Evolutionary conservation across 495 filamentous ascomycete genomes (phyloP), one percentile per base, ranked within the genome.

Genomic region (Letharia columbiana): DNA sequence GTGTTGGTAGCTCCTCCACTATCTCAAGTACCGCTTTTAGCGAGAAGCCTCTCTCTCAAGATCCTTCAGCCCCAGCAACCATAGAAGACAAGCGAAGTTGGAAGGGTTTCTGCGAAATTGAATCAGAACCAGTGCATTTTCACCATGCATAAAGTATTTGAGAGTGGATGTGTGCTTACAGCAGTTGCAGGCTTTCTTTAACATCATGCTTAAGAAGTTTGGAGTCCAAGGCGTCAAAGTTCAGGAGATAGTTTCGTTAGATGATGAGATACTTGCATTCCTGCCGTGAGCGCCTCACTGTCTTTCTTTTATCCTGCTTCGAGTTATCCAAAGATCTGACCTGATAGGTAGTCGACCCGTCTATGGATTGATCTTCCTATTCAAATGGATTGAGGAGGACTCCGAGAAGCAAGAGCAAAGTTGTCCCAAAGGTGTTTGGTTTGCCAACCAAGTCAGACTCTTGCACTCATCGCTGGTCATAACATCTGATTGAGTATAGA

Each of bases 61-160:
- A 75, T 33, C 72, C 76, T 61, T 75, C 69, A 66, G 68, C 69
- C 50, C 71, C 78, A 44, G 79, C 78, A 9, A 81, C 74, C 7
- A 58, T 62, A 10, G 66, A 74, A 9, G 81, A 85, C 45, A 82
- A 78, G 65, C 62, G 69, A 54, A 73, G 60, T 12, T 91, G 88
- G 88, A 82, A 83, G 67, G 91, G 91, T 35, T 98, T 91, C 81
- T 88, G 87, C 57, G 92, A 96, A 71, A 80, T 97, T 47, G 91
- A 96, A 74, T 95, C 91, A 1, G 92, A 98, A 64, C 94, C 94
- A 3, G 91, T 92, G 77, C 73, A 83, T 73, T 62, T 73, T 62
- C 10, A 39, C 28, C 28, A 17, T 23, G 13, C 12, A 37, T 28
- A 6, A 28, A 20, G 37, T 17, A 41, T 28, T 35, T 8, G 18